Conservation (phyloP, 2,329 filamentous ascomycete genomes). For the Fusarium sororula region DNA sequence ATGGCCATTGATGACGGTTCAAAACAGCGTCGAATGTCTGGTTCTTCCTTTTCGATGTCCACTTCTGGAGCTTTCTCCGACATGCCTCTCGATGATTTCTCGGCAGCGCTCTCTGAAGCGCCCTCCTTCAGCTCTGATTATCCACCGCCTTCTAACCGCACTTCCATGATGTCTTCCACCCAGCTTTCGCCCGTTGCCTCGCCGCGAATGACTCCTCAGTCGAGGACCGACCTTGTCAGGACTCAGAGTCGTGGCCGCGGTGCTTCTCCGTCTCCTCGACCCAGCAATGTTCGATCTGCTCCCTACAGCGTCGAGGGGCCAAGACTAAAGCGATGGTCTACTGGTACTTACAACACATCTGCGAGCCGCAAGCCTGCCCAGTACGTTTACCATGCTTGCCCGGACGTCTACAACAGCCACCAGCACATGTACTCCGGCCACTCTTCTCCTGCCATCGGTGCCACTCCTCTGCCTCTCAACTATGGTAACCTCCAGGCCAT, state of each 20-base stretch:
- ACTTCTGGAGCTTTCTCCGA: conserved; percentile 72
- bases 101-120: conserved; percentile 71
- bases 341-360: conserved; percentile 72
- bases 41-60: conserved; percentile 78
- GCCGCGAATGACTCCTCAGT: conserved; percentile 70
- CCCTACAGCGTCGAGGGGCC: conserved; percentile 75
- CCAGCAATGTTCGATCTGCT: conserved; percentile 68
- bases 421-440: conserved; percentile 59
- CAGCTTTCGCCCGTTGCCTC: conserved; percentile 79
- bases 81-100: conserved; percentile 77
- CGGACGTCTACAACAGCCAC: conserved; percentile 66
- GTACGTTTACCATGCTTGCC: conserved; percentile 69
- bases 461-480: conserved; percentile 61
- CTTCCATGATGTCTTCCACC: conserved; percentile 75
- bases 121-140: conserved; percentile 74
- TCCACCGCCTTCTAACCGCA: conserved; percentile 72
- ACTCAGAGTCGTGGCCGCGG: conserved; percentile 71
- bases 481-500: conserved; percentile 64
- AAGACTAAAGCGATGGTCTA: conserved; percentile 80
- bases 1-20: conserved; percentile 62
- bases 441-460: conserved; percentile 56
- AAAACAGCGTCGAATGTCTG: conserved; percentile 71
- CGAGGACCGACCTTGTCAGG: conserved; percentile 68
- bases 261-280: conserved; percentile 76
- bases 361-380: conserved; percentile 66